Evolutionary conservation across 2,329 filamentous ascomycete genomes (phyloP).

Genomic region (Fusarium pseudonygamai): DNA sequence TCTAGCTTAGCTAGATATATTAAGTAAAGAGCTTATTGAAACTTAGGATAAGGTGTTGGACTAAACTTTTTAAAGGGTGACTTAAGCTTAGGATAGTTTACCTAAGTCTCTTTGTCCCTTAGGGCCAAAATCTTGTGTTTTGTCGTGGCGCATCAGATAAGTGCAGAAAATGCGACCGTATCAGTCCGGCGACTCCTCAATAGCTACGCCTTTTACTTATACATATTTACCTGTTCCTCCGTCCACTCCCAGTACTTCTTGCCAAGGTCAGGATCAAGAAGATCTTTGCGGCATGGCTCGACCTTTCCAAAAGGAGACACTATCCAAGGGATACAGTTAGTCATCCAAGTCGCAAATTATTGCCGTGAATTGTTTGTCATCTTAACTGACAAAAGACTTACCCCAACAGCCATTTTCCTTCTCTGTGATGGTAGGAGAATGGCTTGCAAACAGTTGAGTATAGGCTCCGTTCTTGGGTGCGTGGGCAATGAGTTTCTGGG

Average conservation of each 20-base stretch:
- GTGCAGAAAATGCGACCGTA: too few species aligned
- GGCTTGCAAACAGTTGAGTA: not conserved
- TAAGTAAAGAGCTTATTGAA: too few species aligned
- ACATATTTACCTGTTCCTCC: not conserved
- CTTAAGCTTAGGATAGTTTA: too few species aligned
- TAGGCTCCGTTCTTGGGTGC: not conserved
- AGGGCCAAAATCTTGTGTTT: too few species aligned
- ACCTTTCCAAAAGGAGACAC: not conserved
- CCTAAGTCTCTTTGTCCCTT: too few species aligned
- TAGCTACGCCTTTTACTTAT: not conserved
- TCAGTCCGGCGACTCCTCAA: too few species aligned
- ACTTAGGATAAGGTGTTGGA: too few species aligned
- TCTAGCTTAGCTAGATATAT: too few species aligned
- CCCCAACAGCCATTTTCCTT: not conserved
- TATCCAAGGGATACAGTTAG: not conserved
- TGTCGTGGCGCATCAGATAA: too few species aligned
- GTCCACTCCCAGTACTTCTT: not conserved
- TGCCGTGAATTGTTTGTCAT: too few species aligned
- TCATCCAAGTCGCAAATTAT: rapidly evolving
- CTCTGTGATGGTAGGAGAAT: not conserved
- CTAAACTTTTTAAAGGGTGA: too few species aligned
- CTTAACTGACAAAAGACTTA: not conserved
- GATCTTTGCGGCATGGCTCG: not conserved
- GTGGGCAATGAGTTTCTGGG: not conserved
- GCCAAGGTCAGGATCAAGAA: not conserved